A percentile compares a stretch with the other conserved stretches of the same genome.
phyloP scores from a whole-genome alignment of 208 protist species.

The Leishmania braziliensis region DNA sequence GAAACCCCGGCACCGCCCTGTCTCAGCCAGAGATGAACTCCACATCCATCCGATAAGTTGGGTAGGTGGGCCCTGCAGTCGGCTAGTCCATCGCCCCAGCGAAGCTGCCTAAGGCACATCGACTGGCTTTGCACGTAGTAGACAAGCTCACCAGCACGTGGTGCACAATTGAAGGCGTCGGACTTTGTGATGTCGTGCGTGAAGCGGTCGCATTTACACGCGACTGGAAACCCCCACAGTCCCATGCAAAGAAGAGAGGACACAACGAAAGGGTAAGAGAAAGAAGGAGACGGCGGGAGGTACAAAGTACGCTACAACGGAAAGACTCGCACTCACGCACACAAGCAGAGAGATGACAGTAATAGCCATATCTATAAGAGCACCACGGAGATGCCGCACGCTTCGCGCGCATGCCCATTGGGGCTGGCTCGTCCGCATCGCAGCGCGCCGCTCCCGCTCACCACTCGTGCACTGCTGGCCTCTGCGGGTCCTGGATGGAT shows the following conservation, averaged over 20 bases:
- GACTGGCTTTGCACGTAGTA: neutral
- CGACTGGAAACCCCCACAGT: too few species aligned
- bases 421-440: neutral
- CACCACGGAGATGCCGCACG: neutral
- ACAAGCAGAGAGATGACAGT: neutral
- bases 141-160: conserved; percentile 27
- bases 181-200: conserved; percentile 46
- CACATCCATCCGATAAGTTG: conserved; percentile 33
- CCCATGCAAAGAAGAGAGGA: too few species aligned
- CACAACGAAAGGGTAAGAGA: too few species aligned
- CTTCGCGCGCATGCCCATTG: neutral
- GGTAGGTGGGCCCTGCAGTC: conserved; percentile 27
- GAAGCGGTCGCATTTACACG: neutral
- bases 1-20: conserved; percentile 42
- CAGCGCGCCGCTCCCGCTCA: neutral
- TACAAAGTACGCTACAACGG: too few species aligned
- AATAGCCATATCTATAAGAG: neutral
- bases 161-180: conserved; percentile 52
- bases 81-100: neutral
- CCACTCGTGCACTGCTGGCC: neutral
- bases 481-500: neutral
- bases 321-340: neutral
- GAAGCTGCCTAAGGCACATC: neutral
- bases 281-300: too few species aligned
- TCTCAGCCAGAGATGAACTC: conserved; percentile 68